phyloP scores from a whole-genome alignment of 140 eudicot genomes.

The Erigeron philadelphicus region DNA sequence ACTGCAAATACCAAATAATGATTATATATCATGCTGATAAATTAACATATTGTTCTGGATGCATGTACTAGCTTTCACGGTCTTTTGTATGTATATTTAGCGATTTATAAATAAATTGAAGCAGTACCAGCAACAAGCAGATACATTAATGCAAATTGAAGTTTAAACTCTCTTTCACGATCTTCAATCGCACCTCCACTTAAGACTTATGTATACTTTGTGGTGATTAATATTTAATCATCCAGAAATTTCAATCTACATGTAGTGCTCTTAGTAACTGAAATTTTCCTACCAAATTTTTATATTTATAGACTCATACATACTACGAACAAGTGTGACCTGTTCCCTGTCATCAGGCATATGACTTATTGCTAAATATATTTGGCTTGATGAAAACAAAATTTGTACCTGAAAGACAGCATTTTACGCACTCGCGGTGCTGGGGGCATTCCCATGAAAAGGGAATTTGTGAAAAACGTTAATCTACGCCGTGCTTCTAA shows the following conservation, averaged over 20 bases:
- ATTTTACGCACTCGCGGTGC: slow-evolving; percentile 96
- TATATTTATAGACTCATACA: slow-evolving; percentile 8
- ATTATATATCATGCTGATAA: slow-evolving; percentile 18
- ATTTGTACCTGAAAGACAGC: slow-evolving; percentile 84
- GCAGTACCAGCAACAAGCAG: slow-evolving; percentile 12
- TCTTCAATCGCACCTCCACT: slow-evolving; percentile 16
- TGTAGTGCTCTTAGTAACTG: neutral
- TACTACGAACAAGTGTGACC: slow-evolving; percentile 1
- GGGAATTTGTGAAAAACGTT: slow-evolving; percentile 89
- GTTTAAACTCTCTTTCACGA: slow-evolving; percentile 14
- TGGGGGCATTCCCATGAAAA: slow-evolving; percentile 97
- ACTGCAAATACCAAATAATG: slow-evolving; percentile 49
- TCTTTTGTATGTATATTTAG: neutral
- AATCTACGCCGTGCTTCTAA: slow-evolving; percentile 98
- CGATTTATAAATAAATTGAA: neutral
- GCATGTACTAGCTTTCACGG: slow-evolving; percentile 13
- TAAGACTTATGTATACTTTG: neutral
- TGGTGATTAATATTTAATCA: neutral
- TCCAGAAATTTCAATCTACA: neutral
- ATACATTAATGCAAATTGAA: slow-evolving; percentile 6
- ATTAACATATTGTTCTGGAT: slow-evolving; percentile 1
- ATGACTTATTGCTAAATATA: slow-evolving; percentile 14
- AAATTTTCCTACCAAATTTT: neutral
- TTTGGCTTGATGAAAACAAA: slow-evolving; percentile 5
- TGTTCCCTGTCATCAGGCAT: slow-evolving; percentile 6